Base-by-base conservation (phyloP, 805 yeast genomes). In the Metschnikowia matae region DNA sequence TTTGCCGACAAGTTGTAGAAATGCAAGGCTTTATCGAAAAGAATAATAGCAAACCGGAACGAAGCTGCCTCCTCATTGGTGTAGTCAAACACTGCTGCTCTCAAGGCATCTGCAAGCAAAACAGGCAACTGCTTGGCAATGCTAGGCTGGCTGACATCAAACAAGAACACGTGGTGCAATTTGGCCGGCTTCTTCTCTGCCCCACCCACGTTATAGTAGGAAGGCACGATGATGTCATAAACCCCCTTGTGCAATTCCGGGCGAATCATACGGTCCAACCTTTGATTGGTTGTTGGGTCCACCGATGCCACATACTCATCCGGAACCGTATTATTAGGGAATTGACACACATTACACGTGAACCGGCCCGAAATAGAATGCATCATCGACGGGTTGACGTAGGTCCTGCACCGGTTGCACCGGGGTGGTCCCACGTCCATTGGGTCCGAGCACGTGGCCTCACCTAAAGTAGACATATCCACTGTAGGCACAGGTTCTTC, bases 401-500 rank as follows among this genome's bases (percentile, higher is more conserved):
- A 94, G 1, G 96, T 81, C 49, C 97, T 81, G 70, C 99, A 94
- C 54, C 98, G 84, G 57, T 82, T 80, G 69, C 99, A 94, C 58
- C 99, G 80, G 33, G 95, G 84, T 0, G 96, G 96, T 0, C 89
- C 89, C 21, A 64, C 59, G 46, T 70, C 75, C 40, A 63, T 54
- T 1, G 64, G 62, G 50, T 62, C 65, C 13, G 48, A 34, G 29
- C 60, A 63, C 2, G 57, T 46, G 38, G 42, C 43, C 6, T 55
- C 64, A 3, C 75, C 75, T 38, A 73, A 62, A 6, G 62, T 62
- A 21, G 74, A 68, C 70, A 80, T 79, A 62, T 88, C 91, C 4
- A 85, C 83, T 4, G 77, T 75, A 0, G 96, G 95, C 1, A 90
- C 79, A 1, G 79, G 81, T 14, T 78, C 84, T 44, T 77, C 80